Conservation (phyloP, 2,329 filamentous ascomycete species). For the Hymenoscyphus infarciens region DNA sequence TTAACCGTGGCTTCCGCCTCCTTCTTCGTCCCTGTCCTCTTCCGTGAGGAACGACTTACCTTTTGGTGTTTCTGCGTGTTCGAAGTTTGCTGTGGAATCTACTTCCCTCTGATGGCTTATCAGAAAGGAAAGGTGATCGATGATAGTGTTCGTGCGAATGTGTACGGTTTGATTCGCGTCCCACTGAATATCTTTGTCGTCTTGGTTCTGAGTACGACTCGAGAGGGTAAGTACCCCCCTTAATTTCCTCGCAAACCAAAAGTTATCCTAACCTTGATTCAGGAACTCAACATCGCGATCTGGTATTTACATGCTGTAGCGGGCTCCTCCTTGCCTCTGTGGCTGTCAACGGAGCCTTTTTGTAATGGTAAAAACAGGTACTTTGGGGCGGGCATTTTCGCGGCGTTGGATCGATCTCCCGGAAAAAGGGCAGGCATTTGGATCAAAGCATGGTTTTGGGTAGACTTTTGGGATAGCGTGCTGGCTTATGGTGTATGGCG, state of each 20-base stretch:
- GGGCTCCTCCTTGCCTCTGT: conserved; percentile 4
- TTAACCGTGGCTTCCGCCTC: conserved; percentile 38
- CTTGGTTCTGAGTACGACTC: conserved; percentile 43
- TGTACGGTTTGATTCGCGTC: conserved; percentile 54
- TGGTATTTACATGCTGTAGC: conserved; percentile 10
- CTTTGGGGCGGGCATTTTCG: not conserved
- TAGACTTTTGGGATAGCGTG: not conserved
- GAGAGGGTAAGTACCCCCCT: conserved; percentile 36
- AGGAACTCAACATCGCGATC: conserved; percentile 11
- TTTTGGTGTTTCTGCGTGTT: conserved; percentile 57
- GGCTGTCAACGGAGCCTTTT: not conserved
- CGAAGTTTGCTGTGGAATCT: conserved; percentile 53
- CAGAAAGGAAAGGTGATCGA: conserved; percentile 52
- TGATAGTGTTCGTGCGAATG: conserved; percentile 48
- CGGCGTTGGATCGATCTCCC: not conserved
- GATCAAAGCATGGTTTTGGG: not conserved
- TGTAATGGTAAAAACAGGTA: not conserved
- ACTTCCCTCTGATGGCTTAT: conserved; percentile 53
- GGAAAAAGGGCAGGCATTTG: not conserved
- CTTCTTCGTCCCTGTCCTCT: conserved; percentile 41
- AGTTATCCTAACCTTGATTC: not conserved
- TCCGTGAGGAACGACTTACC: conserved; percentile 42
- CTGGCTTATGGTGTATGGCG: not conserved
- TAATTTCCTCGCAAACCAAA: not conserved
- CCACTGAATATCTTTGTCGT: conserved; percentile 56